A percentile compares a stretch with the other conserved stretches of the same genome.
Conservation (phyloP, 768 basidiomycete species). For the Nidularia pulvinata region DNA sequence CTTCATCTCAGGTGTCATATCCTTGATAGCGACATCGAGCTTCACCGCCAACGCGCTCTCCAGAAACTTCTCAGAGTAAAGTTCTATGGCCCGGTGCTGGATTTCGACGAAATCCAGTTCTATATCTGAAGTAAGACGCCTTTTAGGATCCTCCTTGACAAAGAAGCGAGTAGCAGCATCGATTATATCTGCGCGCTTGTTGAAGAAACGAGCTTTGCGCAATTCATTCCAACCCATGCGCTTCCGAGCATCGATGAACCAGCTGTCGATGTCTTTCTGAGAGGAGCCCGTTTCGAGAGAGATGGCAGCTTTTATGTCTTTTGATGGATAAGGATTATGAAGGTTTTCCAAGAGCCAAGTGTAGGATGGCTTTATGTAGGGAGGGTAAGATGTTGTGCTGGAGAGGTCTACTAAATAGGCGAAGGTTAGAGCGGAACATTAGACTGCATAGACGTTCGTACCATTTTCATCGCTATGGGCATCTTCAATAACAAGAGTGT, state of each 20-base stretch:
- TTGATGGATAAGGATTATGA: slow-evolving; percentile 51
- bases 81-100: slow-evolving; percentile 9
- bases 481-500: neutral
- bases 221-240: slow-evolving; percentile 54
- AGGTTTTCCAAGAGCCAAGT: slow-evolving; percentile 44
- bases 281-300: slow-evolving; percentile 15
- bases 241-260: slow-evolving; percentile 48
- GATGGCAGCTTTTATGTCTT: slow-evolving; percentile 22
- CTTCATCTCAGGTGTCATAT: slow-evolving; percentile 12
- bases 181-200: slow-evolving; percentile 29
- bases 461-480: no score
- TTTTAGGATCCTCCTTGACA: slow-evolving; percentile 8
- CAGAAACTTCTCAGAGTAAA: slow-evolving; percentile 15
- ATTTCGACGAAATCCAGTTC: slow-evolving; percentile 17
- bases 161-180: slow-evolving; percentile 35
- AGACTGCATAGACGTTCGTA: neutral
- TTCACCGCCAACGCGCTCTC: slow-evolving; percentile 9
- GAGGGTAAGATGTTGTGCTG: slow-evolving; percentile 5
- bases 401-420: no score
- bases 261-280: slow-evolving; percentile 31
- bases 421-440: no score
- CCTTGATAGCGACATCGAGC: slow-evolving; percentile 23
- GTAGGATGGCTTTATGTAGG: slow-evolving; percentile 27
- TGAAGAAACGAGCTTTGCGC: slow-evolving; percentile 25
- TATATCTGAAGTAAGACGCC: slow-evolving; percentile 13